phyloP scores from a whole-genome alignment of 495 filamentous ascomycete genomes.

The Chaetomium cochliodes region DNA sequence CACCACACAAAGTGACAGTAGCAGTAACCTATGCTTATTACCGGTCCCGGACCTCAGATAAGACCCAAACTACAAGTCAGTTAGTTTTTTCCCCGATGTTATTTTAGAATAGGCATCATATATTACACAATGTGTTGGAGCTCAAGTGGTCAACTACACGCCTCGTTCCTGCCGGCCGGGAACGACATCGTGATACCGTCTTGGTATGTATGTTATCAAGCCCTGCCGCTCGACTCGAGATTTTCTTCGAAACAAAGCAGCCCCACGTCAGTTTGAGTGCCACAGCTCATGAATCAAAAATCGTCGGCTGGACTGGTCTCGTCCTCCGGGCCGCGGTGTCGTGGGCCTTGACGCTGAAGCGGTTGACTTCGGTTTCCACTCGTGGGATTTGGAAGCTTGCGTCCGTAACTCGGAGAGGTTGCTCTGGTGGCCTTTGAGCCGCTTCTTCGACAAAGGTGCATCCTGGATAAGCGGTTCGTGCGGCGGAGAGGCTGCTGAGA shows the following conservation, averaged over 20 bases:
- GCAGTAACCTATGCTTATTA: no score
- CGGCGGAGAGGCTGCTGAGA: neutral
- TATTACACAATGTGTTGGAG: no score
- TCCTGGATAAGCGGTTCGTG: neutral
- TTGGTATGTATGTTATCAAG: no score
- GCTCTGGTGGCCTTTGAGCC: neutral
- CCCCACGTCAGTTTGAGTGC: neutral
- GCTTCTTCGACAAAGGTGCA: neutral
- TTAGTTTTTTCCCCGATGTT: no score
- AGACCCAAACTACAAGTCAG: no score
- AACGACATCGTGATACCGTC: no score
- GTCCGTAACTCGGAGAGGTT: neutral
- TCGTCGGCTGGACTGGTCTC: neutral
- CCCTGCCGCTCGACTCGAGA: no score
- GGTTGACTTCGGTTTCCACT: neutral
- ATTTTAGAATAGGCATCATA: no score
- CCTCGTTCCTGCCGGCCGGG: no score
- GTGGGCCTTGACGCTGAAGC: neutral
- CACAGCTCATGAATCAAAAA: conserved; percentile 1
- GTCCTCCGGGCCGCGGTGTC: neutral
- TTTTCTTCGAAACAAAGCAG: neutral
- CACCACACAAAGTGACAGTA: no score
- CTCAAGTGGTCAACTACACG: no score
- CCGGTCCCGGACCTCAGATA: no score
- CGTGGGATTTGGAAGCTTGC: neutral